phyloP scores from a whole-genome alignment of 2,329 filamentous ascomycete species.

The Alternaria atra region DNA sequence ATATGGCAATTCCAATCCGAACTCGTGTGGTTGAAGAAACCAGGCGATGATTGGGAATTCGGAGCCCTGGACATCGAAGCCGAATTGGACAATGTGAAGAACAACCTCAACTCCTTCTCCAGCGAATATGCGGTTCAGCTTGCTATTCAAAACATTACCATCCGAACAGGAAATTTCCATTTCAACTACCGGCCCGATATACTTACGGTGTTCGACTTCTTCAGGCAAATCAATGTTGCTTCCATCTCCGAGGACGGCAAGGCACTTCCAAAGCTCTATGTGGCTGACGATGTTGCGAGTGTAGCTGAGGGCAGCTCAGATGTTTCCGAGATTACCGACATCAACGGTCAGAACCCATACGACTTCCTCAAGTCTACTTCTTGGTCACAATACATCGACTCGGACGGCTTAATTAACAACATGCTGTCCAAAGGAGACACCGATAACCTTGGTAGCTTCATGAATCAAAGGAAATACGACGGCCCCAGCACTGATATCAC shows the following conservation, averaged over 20 bases:
- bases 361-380: conserved; percentile 31
- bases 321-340: conserved; percentile 38
- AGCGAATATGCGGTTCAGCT: conserved; percentile 52
- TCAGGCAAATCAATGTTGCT: conserved; percentile 28
- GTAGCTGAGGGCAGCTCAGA: conserved; percentile 19
- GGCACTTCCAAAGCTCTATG: conserved; percentile 46
- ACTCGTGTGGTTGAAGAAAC: conserved; percentile 46
- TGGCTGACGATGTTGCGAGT: conserved; percentile 28
- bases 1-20: conserved; percentile 51
- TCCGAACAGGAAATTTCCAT: conserved; percentile 37
- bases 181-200: conserved; percentile 42
- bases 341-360: conserved; percentile 39
- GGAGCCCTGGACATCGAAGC: conserved; percentile 46
- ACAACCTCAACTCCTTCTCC: conserved; percentile 35
- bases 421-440: conserved; percentile 38
- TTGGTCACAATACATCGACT: conserved; percentile 33
- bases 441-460: conserved; percentile 26
- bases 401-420: conserved; percentile 33
- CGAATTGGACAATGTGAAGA: conserved; percentile 46
- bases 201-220: conserved; percentile 34
- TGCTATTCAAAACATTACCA: conserved; percentile 39
- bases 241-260: conserved; percentile 45
- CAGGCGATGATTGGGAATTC: conserved; percentile 43
- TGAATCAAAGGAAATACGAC: conserved; percentile 27
- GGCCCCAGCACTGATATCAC: conserved; percentile 36